Conservation (phyloP, 192 early-diverging fungal species). For the Coemansia sp. region DNA sequence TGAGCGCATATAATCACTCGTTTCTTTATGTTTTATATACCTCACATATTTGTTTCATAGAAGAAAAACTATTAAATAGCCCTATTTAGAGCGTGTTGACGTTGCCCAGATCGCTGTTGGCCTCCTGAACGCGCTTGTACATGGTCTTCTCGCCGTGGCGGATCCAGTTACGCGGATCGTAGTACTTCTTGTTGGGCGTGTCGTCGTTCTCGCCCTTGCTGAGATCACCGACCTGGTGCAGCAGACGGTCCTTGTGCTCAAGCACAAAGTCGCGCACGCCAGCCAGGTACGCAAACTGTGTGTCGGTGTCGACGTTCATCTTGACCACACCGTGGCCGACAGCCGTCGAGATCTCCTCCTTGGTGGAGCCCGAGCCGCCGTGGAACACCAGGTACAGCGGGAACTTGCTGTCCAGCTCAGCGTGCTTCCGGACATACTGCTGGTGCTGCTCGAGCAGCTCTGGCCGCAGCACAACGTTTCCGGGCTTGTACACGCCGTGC, state of each 20-base stretch:
- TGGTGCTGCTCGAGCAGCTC: conserved; percentile 93
- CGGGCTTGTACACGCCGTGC: conserved; percentile 94
- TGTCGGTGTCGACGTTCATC: conserved; percentile 99
- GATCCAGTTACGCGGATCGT: conserved; percentile 93
- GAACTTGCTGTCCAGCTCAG: conserved; percentile 49
- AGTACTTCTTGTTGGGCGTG: conserved; percentile 95
- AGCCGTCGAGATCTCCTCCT: conserved; percentile 78
- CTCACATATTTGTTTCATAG: neutral
- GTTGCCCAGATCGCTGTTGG: conserved; percentile 77
- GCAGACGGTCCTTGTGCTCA: conserved; percentile 83
- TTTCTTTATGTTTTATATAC: no score
- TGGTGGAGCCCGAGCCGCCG: conserved; percentile 88
- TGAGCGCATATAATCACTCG: no score
- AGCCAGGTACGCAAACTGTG: conserved; percentile 93
- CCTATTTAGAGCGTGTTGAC: conserved; percentile 60
- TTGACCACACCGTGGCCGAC: conserved; percentile 87
- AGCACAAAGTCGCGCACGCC: conserved; percentile 88
- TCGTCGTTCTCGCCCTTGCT: conserved; percentile 85
- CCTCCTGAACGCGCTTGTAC: conserved; percentile 76
- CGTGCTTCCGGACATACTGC: conserved; percentile 72
- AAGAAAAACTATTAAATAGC: neutral
- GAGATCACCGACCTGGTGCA: conserved; percentile 90
- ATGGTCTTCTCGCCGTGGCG: conserved; percentile 89
- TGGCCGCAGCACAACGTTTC: conserved; percentile 93
- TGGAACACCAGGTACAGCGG: conserved; percentile 98